These are phyloP conservation scores for Trametes elegans DNA, from an alignment of 768 basidiomycete genomes.

Conservation along the genomic window DNA sequence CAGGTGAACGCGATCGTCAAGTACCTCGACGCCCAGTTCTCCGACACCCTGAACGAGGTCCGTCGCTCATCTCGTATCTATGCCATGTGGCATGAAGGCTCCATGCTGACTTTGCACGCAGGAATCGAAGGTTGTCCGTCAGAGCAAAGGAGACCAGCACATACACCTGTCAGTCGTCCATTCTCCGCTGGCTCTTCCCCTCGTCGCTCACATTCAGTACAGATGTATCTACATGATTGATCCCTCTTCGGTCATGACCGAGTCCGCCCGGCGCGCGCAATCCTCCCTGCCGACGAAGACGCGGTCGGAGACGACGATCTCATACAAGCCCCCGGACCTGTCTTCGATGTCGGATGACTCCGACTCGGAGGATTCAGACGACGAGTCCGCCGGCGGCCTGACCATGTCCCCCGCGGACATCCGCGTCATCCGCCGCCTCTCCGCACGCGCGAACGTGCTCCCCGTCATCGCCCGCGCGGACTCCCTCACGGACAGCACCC, in stretches of 20 bases:
- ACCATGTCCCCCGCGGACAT: conserved; percentile 79
- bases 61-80: conserved; percentile 18
- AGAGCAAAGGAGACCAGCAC: conserved; percentile 87
- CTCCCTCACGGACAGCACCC: conserved; percentile 77
- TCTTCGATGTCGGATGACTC: conserved; percentile 47
- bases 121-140: conserved; percentile 87
- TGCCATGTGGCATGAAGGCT: neutral
- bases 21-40: conserved; percentile 78
- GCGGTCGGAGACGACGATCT: conserved; percentile 67
- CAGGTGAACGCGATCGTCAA: conserved; percentile 73
- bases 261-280: conserved; percentile 47
- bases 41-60: conserved; percentile 86
- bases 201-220: conserved; percentile 18
- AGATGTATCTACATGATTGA: conserved; percentile 88
- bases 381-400: conserved; percentile 47
- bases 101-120: conserved; percentile 28
- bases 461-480: conserved; percentile 81
- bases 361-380: conserved; percentile 50
- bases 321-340: conserved; percentile 51
- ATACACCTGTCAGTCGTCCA: conserved; percentile 69
- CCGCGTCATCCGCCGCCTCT: conserved; percentile 72
- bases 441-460: conserved; percentile 73
- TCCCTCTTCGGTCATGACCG: conserved; percentile 64
- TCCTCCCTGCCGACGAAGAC: conserved; percentile 50
- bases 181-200: conserved; percentile 17